phyloP scores from a whole-genome alignment of 352 stramenopile genomes.

The Phytophthora brassicae region DNA sequence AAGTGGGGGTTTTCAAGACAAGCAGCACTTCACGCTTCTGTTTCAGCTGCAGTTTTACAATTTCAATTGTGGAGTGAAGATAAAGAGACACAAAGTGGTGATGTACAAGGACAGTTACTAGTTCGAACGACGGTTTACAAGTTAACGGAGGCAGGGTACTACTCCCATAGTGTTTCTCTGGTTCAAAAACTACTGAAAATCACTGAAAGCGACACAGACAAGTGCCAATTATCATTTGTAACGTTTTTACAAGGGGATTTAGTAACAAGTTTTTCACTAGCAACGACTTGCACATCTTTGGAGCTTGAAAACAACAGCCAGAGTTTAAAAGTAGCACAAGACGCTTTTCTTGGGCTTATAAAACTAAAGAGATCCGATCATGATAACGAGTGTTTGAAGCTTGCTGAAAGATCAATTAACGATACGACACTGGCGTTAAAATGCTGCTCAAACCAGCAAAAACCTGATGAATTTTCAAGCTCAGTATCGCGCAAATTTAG shows the following conservation, averaged over 20 bases:
- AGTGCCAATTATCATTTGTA: slow-evolving; percentile 33
- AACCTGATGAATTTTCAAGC: neutral
- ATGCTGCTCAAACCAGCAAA: slow-evolving; percentile 5
- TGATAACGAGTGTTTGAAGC: slow-evolving; percentile 25
- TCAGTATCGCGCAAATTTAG: slow-evolving; percentile 22
- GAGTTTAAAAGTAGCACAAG: slow-evolving; percentile 27
- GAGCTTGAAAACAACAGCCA: slow-evolving; percentile 3
- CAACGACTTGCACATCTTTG: slow-evolving; percentile 6
- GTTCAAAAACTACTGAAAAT: slow-evolving; percentile 10
- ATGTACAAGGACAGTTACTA: neutral
- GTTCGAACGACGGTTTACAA: slow-evolving; percentile 13
- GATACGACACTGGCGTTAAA: slow-evolving; percentile 1
- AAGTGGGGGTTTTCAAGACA: slow-evolving; percentile 26
- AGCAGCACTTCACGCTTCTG: slow-evolving; percentile 30
- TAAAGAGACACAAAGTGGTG: neutral
- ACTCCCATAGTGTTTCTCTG: slow-evolving; percentile 21
- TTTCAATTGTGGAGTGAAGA: slow-evolving; percentile 1
- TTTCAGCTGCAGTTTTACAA: slow-evolving; percentile 22
- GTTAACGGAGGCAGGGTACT: slow-evolving; percentile 32
- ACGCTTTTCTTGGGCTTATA: slow-evolving; percentile 23
- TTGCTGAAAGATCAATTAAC: slow-evolving; percentile 5
- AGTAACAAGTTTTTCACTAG: slow-evolving; percentile 1
- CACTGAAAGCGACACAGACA: neutral
- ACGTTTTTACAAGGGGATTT: slow-evolving; percentile 36
- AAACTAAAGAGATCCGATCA: slow-evolving; percentile 19